Evolutionary conservation across 2,329 filamentous ascomycete genomes (phyloP), one percentile per base, ranked within the genome.

Genomic region (Phialophora tarda): DNA sequence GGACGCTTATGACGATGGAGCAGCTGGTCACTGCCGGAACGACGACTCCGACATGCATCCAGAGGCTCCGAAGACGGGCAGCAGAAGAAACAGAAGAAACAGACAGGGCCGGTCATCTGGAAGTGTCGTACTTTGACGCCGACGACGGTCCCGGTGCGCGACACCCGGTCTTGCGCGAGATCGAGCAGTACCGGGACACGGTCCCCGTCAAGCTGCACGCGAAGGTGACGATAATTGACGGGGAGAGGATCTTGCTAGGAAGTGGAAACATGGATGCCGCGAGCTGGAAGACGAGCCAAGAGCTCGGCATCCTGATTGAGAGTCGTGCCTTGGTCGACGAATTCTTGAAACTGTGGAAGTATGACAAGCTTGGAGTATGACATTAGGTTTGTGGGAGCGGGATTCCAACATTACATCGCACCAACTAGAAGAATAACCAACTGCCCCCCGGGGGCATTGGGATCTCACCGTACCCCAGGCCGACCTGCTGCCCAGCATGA

Each of bases 261-360:
- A 93, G 90, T 21, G 91, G 91, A 0, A 96, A 96, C 75, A 87
- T 93, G 83, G 92, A 96, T 78, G 85, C 91, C 0, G 91, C 92
- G 7, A 93, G 90, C 75, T 95, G 91, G 90, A 93, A 87, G 77
- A 95, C 92, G 4, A 93, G 90, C 76, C 92, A 95, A 77, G 92
- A 96, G 78, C 80, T 95, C 24, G 91, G 91, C 0, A 81, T 95
- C 41, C 83, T 83, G 0, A 81, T 87, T 51, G 82, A 84, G 59
- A 80, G 79, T 3, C 71, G 62, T 7, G 75, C 76, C 0, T 71
- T 84, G 44, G 80, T 81, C 8, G 64, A 66, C 17, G 71, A 68
- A 10, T 73, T 83, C 44, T 64, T 68, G 56, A 56, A 67, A 32
- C 11, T 41, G 24, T 68, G 66, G 66, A 63, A 47, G 23, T 64